Percentiles rank a stretch among this genome's conserved stretches.
Evolutionary conservation across 768 basidiomycete genomes (phyloP).

Genomic region (Tubosaeta sp.): DNA sequence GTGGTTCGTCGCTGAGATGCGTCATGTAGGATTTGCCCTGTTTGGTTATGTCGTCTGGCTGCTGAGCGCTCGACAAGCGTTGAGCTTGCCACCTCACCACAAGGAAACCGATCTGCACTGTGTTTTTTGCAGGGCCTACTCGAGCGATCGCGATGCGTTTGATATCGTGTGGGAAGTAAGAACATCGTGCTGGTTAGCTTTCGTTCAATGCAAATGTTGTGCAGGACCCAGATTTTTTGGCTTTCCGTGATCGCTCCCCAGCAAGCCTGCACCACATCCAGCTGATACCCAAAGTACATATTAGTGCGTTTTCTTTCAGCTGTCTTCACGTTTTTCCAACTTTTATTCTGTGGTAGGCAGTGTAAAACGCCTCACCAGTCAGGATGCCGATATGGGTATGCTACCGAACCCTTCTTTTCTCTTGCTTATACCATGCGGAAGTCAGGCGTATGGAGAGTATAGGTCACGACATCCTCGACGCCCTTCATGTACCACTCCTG

Average conservation of each 20-base stretch:
- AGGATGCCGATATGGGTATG: slow-evolving; percentile 50
- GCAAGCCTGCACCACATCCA: slow-evolving; percentile 47
- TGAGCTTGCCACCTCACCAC: not conserved
- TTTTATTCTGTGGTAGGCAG: slow-evolving; percentile 41
- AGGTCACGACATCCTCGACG: slow-evolving; percentile 51
- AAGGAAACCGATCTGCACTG: slow-evolving; percentile 2
- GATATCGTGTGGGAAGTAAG: slow-evolving; percentile 48
- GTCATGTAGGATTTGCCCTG: slow-evolving; percentile 16
- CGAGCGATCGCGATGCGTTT: slow-evolving; percentile 37
- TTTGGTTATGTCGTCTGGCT: slow-evolving; percentile 15
- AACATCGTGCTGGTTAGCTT: not conserved
- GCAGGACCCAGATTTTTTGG: slow-evolving; percentile 47
- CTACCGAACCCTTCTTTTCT: slow-evolving; percentile 6
- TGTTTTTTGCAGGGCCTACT: slow-evolving; percentile 42
- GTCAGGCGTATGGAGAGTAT: slow-evolving; percentile 46
- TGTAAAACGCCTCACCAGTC: slow-evolving; percentile 42
- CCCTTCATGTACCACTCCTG: slow-evolving; percentile 36
- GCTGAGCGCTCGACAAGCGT: not conserved
- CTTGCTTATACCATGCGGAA: slow-evolving; percentile 26
- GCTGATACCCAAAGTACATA: slow-evolving; percentile 49
- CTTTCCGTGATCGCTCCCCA: slow-evolving; percentile 50
- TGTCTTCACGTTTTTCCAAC: not conserved
- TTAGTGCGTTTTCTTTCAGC: slow-evolving; percentile 32
- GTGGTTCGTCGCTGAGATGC: no score
- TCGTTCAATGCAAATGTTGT: not conserved